These are phyloP conservation scores for Omphalotus guepiniiformis DNA, from an alignment of 768 basidiomycete species.

Conservation along the genomic window DNA sequence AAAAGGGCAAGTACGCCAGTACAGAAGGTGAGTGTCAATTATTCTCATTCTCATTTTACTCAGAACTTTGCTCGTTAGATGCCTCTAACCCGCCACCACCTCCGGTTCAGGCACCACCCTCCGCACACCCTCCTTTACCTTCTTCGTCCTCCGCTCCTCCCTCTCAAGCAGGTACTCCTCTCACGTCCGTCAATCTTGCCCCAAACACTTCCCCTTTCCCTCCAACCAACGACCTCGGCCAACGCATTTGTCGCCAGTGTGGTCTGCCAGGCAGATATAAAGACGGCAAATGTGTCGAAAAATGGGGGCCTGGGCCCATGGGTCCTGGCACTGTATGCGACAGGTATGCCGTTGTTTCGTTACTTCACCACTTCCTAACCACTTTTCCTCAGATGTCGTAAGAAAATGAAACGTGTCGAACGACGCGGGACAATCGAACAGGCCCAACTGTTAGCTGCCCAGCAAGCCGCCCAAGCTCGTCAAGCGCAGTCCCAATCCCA, in stretches of 20 bases:
- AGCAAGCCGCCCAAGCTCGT: too few relatives aligned
- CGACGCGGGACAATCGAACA: conserved; percentile 62
- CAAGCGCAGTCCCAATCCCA: too few relatives aligned
- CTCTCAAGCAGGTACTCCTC: conserved; percentile 14
- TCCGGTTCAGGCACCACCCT: background rate
- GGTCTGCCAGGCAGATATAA: conserved; percentile 73
- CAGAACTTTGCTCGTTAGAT: background rate
- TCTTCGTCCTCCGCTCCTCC: background rate
- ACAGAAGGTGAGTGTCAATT: conserved; percentile 6
- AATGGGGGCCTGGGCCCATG: conserved; percentile 83
- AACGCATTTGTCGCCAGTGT: conserved; percentile 75
- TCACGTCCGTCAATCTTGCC: conserved; percentile 13
- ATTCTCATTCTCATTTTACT: conserved; percentile 9
- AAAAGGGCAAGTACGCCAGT: conserved; percentile 50
- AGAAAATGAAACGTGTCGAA: conserved; percentile 85
- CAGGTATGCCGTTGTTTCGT: conserved; percentile 37
- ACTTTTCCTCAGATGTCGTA: conserved; percentile 53
- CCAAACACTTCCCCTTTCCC: conserved; percentile 31
- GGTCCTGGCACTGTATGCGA: conserved; percentile 85
- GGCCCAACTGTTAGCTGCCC: conserved; percentile 17
- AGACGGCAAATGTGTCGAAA: conserved; percentile 83
- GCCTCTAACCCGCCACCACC: background rate
- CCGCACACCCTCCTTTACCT: background rate
- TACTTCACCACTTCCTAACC: background rate
- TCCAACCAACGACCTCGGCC: conserved; percentile 55